A percentile compares a stretch with the other conserved stretches of the same genome.
Conservation (phyloP, 441 rosid genomes). For the Gossypium davidsonii region DNA sequence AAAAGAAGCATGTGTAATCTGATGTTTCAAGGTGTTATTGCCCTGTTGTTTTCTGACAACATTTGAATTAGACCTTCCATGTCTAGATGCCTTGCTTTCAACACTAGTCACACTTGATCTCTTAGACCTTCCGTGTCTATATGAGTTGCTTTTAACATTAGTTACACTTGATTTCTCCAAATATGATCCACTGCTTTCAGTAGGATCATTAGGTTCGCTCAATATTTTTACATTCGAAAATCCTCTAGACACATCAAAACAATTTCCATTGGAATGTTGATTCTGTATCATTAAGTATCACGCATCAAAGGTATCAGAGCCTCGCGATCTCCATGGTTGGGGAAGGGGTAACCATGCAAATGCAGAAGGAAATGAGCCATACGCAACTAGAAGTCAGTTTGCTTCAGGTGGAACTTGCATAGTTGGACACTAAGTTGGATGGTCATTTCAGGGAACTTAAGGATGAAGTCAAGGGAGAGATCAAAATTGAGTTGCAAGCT, state of each 20-base stretch:
- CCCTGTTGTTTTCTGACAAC: constrained; percentile 45
- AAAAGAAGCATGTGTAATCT: no score
- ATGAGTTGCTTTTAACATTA: not conserved
- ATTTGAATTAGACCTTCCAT: constrained; percentile 39
- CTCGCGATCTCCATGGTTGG: no score
- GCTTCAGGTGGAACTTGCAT: no score
- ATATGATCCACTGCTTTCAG: not conserved
- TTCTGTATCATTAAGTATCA: not conserved
- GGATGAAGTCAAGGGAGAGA: no score
- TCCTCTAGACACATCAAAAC: not conserved
- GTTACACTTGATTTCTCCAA: not conserved
- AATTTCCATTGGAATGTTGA: not conserved
- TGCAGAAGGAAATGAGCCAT: no score
- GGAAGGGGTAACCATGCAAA: no score
- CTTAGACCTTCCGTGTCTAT: not conserved
- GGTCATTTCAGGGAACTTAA: no score
- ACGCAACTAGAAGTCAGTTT: no score
- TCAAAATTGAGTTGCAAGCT: no score
- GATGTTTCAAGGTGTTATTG: constrained; percentile 9
- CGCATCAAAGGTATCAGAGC: no score
- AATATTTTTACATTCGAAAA: not conserved
- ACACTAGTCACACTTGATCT: not conserved
- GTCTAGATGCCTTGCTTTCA: constrained; percentile 40
- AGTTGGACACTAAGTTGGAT: no score
- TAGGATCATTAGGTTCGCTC: not conserved